Evolutionary conservation across 1,284 basidiomycete genomes (phyloP).

Genomic region (Ganoderma multipileum): DNA sequence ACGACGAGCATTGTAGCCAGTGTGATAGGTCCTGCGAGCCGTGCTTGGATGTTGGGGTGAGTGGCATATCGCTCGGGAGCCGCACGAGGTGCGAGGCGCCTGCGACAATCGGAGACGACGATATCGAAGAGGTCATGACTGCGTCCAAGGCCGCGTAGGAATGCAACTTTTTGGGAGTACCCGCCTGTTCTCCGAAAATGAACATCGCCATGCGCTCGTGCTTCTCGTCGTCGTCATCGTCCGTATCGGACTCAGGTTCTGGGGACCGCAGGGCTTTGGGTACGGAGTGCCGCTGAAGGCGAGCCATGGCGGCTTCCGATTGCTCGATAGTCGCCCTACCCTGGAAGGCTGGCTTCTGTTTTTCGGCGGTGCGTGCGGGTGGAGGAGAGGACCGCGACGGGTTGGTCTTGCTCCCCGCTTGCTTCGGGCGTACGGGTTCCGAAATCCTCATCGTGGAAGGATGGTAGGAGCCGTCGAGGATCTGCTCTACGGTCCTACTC

Average conservation of each 20-base stretch:
- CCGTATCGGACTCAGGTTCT: constrained; percentile 36
- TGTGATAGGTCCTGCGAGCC: constrained; percentile 21
- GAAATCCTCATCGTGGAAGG: background rate
- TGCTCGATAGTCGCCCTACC: constrained; percentile 34
- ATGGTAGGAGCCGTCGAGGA: constrained; percentile 27
- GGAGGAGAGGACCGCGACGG: background rate
- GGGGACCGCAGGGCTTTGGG: constrained; percentile 27
- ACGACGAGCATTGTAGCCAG: constrained; percentile 26
- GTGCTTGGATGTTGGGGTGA: constrained; percentile 27
- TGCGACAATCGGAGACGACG: constrained; percentile 6
- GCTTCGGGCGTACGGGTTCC: background rate
- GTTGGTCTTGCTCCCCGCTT: background rate
- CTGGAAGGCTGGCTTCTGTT: constrained; percentile 15
- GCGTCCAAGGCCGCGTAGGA: constrained; percentile 1
- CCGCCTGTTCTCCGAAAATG: constrained; percentile 31
- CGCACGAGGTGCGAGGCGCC: constrained; percentile 17
- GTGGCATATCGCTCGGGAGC: constrained; percentile 15
- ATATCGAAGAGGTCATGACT: constrained; percentile 19
- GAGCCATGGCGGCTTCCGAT: constrained; percentile 35
- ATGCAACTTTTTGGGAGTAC: constrained; percentile 14
- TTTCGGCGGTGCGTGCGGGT: background rate
- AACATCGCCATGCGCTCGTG: constrained; percentile 31
- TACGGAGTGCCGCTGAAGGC: constrained; percentile 12
- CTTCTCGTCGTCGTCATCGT: constrained; percentile 31
- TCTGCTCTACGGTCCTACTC: constrained; percentile 35